Evolutionary conservation across 129 eudicot species (phyloP).

Genomic region (Logfia minima): DNA sequence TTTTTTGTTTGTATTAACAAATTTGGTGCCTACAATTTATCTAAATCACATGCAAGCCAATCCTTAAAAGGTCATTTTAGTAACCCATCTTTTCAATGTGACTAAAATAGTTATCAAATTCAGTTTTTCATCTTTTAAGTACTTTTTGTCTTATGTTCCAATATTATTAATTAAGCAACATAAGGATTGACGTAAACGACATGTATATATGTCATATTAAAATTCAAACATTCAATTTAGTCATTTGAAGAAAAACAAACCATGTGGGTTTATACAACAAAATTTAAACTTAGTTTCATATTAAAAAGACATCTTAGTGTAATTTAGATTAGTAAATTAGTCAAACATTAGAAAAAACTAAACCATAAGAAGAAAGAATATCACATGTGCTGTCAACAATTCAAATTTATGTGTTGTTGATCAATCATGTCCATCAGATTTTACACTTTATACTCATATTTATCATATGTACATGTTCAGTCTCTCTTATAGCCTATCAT

Average conservation of each 20-base stretch:
- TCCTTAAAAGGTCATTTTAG: not conserved
- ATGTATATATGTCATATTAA: constrained; percentile 10
- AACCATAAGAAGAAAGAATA: not conserved
- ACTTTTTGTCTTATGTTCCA: not conserved
- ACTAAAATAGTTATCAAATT: constrained; percentile 12
- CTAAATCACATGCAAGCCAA: constrained; percentile 4
- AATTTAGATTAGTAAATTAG: not conserved
- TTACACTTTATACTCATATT: too few relatives aligned
- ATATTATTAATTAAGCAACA: not conserved
- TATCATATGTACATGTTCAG: too few relatives aligned
- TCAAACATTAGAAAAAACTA: not conserved
- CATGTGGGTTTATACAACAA: not conserved
- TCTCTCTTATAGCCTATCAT: too few relatives aligned
- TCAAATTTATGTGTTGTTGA: too few relatives aligned
- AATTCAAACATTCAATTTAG: not conserved
- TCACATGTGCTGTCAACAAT: too few relatives aligned
- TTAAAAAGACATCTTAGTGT: not conserved
- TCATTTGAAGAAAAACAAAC: not conserved
- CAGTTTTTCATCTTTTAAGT: not conserved
- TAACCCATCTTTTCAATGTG: constrained; percentile 20
- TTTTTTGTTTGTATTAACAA: constrained; percentile 19
- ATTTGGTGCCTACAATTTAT: constrained; percentile 13
- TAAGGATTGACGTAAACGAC: not conserved
- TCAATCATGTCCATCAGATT: too few relatives aligned
- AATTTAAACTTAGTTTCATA: not conserved